phyloP scores from a whole-genome alignment of 495 filamentous ascomycete species.

The Collariella sp. region DNA sequence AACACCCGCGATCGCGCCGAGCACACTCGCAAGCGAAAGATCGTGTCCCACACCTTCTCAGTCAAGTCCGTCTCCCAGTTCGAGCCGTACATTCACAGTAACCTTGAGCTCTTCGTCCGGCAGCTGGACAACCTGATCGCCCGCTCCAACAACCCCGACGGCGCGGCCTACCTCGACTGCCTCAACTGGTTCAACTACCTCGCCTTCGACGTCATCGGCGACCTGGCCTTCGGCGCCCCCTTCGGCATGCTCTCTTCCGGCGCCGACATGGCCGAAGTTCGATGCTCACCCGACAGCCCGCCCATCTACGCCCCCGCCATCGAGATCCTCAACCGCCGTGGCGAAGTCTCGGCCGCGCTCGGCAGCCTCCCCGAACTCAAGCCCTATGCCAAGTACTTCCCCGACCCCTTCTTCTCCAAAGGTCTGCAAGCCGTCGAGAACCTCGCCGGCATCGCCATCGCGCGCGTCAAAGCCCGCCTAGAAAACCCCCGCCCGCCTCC shows the following conservation, averaged over 20 bases:
- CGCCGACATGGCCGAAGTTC: constrained; percentile 49
- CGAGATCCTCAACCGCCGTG: constrained; percentile 60
- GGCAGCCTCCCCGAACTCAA: constrained; percentile 54
- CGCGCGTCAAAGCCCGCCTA: constrained; percentile 66
- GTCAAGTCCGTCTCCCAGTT: constrained; percentile 76
- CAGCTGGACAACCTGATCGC: constrained; percentile 57
- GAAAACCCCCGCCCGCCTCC: constrained; percentile 51
- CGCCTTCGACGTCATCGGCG: constrained; percentile 88
- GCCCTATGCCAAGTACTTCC: constrained; percentile 55
- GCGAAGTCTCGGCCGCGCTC: constrained; percentile 57
- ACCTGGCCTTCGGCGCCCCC: constrained; percentile 51
- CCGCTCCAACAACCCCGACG: constrained; percentile 19
- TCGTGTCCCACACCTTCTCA: constrained; percentile 78
- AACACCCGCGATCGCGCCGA: constrained; percentile 77
- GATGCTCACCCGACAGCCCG: constrained; percentile 40
- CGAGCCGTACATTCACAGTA: constrained; percentile 80
- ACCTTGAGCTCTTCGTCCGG: constrained; percentile 63
- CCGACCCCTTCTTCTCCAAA: constrained; percentile 59
- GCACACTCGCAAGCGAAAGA: constrained; percentile 86
- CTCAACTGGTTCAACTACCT: constrained; percentile 93
- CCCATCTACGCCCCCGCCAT: constrained; percentile 57
- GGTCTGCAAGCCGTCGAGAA: constrained; percentile 56
- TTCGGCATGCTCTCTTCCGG: constrained; percentile 56
- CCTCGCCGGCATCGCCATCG: constrained; percentile 68
- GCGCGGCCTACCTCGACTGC: constrained; percentile 56